phyloP scores from a whole-genome alignment of 805 yeast species.

The Komagataella populi region DNA sequence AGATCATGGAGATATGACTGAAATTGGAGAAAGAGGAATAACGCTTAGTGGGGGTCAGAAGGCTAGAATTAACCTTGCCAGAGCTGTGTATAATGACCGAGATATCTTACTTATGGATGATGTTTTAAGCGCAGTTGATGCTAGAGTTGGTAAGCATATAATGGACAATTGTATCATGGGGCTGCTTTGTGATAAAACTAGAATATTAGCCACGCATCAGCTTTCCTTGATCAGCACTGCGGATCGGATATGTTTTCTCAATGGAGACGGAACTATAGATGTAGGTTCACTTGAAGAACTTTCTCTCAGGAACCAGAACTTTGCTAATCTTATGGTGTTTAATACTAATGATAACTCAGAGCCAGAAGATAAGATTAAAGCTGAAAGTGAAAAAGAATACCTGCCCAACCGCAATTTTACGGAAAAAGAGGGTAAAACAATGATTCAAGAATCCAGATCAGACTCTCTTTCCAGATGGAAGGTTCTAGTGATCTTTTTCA shows the following conservation, averaged over 20 bases:
- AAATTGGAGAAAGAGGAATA: slow-evolving; percentile 78
- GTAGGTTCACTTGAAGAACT: slow-evolving; percentile 45
- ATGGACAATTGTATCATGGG: slow-evolving; percentile 50
- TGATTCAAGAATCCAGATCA: neutral
- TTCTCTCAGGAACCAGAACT: slow-evolving; percentile 23
- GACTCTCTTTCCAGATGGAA: neutral
- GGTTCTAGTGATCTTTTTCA: slow-evolving; percentile 1
- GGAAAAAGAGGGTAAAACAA: slow-evolving; percentile 1
- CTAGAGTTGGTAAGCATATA: slow-evolving; percentile 64
- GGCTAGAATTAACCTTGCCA: slow-evolving; percentile 65
- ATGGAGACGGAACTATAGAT: slow-evolving; percentile 39
- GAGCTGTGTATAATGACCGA: slow-evolving; percentile 60
- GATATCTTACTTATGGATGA: slow-evolving; percentile 64
- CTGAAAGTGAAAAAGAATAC: slow-evolving; percentile 7
- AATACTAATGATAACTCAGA: slow-evolving; percentile 18
- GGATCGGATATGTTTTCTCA: slow-evolving; percentile 48
- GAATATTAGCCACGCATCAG: slow-evolving; percentile 67
- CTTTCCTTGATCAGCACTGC: slow-evolving; percentile 48
- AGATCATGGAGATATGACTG: slow-evolving; percentile 66
- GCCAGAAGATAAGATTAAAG: slow-evolving; percentile 12
- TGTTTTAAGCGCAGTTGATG: slow-evolving; percentile 71
- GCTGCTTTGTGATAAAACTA: slow-evolving; percentile 35
- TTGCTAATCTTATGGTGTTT: slow-evolving; percentile 33
- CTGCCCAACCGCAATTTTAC: slow-evolving; percentile 7
- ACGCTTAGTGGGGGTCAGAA: slow-evolving; percentile 86